Evolutionary conservation across 2,329 filamentous ascomycete species (phyloP).

Genomic region (Chalaropsis ovoidea): DNA sequence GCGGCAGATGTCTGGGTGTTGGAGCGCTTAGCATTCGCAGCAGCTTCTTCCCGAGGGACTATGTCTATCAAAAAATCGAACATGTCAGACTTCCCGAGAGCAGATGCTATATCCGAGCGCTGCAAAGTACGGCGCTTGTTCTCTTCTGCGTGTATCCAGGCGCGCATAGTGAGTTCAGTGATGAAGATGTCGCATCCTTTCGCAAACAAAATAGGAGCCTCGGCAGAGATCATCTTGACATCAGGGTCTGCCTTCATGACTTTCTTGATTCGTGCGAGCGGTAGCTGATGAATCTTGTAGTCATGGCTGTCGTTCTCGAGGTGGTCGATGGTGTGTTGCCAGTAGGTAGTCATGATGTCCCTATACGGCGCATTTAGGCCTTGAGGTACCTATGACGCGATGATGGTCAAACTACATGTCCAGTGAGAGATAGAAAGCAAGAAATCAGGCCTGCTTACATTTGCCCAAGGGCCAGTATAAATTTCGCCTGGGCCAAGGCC

Average conservation of each 20-base stretch:
- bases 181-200: conserved; percentile 99
- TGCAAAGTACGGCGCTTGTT: conserved; percentile 95
- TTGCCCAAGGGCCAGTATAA: conserved; percentile 90
- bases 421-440: not conserved
- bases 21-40: conserved; percentile 70
- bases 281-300: conserved; percentile 95
- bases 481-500: conserved; percentile 87
- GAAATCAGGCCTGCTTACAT: conserved; percentile 49
- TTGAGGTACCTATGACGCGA: conserved; percentile 66
- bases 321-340: conserved; percentile 96
- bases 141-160: conserved; percentile 98
- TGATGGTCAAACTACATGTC: not conserved
- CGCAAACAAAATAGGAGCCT: conserved; percentile 93
- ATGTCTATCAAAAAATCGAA: conserved; percentile 99
- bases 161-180: conserved; percentile 95
- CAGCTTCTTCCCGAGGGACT: conserved; percentile 87
- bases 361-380: conserved; percentile 85
- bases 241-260: conserved; percentile 99
- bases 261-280: conserved; percentile 97
- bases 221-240: conserved; percentile 99
- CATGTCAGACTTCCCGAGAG: conserved; percentile 96
- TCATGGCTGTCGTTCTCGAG: conserved; percentile 92
- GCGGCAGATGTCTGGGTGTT: conserved; percentile 40
- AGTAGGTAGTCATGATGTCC: conserved; percentile 96
- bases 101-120: conserved; percentile 90